A percentile compares a stretch with the other conserved stretches of the same genome.
Conservation (phyloP, 352 stramenopile species). For the Hyaloperonospora arabidopsidis region DNA sequence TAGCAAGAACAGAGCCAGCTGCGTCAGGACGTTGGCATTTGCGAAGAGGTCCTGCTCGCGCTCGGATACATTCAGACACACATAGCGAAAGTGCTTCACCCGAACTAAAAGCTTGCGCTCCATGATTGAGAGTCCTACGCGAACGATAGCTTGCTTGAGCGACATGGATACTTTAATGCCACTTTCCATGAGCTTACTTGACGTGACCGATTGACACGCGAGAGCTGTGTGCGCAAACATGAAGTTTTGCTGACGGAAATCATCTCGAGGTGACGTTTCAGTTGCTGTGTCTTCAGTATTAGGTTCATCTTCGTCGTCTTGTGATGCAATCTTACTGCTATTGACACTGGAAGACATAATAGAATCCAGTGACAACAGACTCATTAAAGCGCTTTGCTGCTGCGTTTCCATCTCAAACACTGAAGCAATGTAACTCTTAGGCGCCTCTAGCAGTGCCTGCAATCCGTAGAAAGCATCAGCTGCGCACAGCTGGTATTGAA, state of each 20-base stretch:
- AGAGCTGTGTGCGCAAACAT: constrained; percentile 65
- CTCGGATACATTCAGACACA: constrained; percentile 86
- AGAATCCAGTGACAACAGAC: constrained; percentile 30
- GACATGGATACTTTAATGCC: constrained; percentile 93
- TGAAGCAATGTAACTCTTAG: constrained; percentile 52
- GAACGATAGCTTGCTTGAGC: constrained; percentile 90
- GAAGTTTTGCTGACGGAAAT: constrained; percentile 80
- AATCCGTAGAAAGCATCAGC: constrained; percentile 93
- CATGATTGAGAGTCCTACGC: constrained; percentile 91
- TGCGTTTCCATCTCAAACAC: constrained; percentile 61
- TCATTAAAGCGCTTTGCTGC: constrained; percentile 36
- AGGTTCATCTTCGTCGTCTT: constrained; percentile 10
- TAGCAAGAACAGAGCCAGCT: constrained; percentile 91
- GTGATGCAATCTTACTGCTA: neutral
- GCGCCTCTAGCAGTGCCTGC: constrained; percentile 89
- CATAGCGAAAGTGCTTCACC: constrained; percentile 96
- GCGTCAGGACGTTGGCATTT: constrained; percentile 90
- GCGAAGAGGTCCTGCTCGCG: constrained; percentile 86
- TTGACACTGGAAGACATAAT: constrained; percentile 13
- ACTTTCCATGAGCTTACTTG: constrained; percentile 82
- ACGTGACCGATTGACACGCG: constrained; percentile 56
- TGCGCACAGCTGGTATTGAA: constrained; percentile 91
- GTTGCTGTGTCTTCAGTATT: constrained; percentile 24
- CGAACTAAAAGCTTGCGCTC: constrained; percentile 91
- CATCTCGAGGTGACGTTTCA: constrained; percentile 26